Evolutionary conservation across 148 eudicot species (phyloP), one percentile per base, ranked within the genome.

Genomic region (Pharnaceum exiguum): DNA sequence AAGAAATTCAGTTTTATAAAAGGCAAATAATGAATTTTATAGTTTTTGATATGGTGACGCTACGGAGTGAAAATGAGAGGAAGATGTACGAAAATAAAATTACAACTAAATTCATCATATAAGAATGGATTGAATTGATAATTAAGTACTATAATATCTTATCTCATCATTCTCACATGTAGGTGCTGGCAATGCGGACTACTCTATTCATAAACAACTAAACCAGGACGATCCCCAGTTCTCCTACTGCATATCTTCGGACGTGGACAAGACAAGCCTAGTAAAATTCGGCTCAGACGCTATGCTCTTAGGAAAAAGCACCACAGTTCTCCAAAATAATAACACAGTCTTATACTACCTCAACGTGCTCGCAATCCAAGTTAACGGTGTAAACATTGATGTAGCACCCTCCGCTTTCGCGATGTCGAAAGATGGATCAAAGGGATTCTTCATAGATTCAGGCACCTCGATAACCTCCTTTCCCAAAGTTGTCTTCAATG

Each of bases 361-460:
- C 22, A 26, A 56, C 11, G 29, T 56, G 0, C 22, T 24, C 12
- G 60, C 18, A 17, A 22, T 55, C 16, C 22, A 33, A 17, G 45
- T 55, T 8, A 35, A 55, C 13, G 16, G 18, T 3, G 22, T 21
- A 13, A 10, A 5, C 60, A 24, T 56, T 13, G 16, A 38, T 1
- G 47, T 38, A 8, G 7, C 31, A 5, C 60, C 60, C 5, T 26
- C 28, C 1, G 46, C 13, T 2, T 50, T 27, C 37, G 12, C 27
- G 24, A 26, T 61, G 56, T 25, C 46, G 19, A 29, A 30, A 3
- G 36, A 28, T 7, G 28, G 57, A n/a, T 2, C 5, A 9, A 12
- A n/a, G 4, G 48, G 66, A 0, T 62, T 62, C 26, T 0, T 38
- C 47, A 39, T 50, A 24, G 68, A 63, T 26, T 63, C 68, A 4